Evolutionary conservation across 495 filamentous ascomycete species (phyloP).

Genomic region (Aspergillus homomorphus): DNA sequence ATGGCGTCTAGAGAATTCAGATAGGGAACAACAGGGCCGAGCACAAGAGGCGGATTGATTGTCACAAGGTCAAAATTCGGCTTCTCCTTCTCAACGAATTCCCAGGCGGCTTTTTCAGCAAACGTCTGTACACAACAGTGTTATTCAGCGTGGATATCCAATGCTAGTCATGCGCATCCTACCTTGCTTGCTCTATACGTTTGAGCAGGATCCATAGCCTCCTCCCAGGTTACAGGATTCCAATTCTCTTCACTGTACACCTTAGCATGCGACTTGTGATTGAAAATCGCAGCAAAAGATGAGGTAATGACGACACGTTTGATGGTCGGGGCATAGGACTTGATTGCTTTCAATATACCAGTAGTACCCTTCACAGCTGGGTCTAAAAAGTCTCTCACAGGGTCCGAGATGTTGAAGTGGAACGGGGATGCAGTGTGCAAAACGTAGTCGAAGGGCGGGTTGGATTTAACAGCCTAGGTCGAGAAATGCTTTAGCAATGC

Average conservation of each 20-base stretch:
- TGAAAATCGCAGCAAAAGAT: constrained; percentile 75
- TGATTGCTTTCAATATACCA: constrained; percentile 71
- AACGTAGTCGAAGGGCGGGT: constrained; percentile 77
- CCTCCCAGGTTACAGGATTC: constrained; percentile 77
- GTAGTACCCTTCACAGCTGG: constrained; percentile 85
- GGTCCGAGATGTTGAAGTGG: constrained; percentile 67
- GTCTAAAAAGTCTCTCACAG: constrained; percentile 77
- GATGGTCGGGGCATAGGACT: constrained; percentile 69
- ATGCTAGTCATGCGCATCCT: constrained; percentile 1
- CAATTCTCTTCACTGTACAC: constrained; percentile 72
- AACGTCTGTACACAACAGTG: constrained; percentile 36
- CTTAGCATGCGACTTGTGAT: constrained; percentile 45
- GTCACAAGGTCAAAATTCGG: constrained; percentile 74
- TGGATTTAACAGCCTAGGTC: constrained; percentile 56
- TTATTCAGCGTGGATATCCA: constrained; percentile 7
- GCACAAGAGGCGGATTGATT: constrained; percentile 66
- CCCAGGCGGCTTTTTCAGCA: constrained; percentile 74
- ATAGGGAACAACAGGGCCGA: constrained; percentile 66
- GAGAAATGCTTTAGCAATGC: constrained; percentile 1
- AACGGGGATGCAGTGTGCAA: constrained; percentile 89
- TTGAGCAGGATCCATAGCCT: constrained; percentile 54
- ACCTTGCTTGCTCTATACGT: constrained; percentile 71
- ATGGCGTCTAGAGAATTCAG: constrained; percentile 63
- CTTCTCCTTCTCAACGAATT: constrained; percentile 75
- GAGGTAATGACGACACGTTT: constrained; percentile 83